Evolutionary conservation across 2,329 filamentous ascomycete species (phyloP).

Genomic region (Trichothecium roseum): DNA sequence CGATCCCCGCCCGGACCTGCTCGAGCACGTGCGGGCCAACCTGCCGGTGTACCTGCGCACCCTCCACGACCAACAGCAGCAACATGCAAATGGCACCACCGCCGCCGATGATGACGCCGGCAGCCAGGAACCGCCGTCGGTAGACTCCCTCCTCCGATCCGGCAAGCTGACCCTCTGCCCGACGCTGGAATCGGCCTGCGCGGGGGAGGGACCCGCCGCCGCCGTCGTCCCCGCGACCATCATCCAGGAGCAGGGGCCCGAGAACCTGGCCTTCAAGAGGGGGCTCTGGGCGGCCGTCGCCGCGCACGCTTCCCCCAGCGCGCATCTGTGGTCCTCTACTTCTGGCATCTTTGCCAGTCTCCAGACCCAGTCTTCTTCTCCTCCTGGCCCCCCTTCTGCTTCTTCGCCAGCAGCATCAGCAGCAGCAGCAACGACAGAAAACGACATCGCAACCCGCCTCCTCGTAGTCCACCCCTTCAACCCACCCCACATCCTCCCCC

Average conservation of each 20-base stretch:
- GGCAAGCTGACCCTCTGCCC: constrained; percentile 20
- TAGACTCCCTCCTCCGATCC: background rate
- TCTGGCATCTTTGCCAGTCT: constrained; percentile 44
- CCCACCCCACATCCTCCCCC: constrained; percentile 50
- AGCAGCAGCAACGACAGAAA: background rate
- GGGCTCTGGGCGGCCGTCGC: constrained; percentile 41
- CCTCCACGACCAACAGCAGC: constrained; percentile 4
- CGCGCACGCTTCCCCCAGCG: constrained; percentile 25
- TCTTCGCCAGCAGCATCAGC: no score
- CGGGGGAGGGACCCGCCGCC: no score
- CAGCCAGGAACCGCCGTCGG: constrained; percentile 11
- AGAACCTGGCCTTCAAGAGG: constrained; percentile 39
- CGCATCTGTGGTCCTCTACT: constrained; percentile 47
- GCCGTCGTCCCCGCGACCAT: constrained; percentile 37
- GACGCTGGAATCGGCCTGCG: constrained; percentile 29
- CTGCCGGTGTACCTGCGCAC: constrained; percentile 7
- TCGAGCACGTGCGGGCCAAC: constrained; percentile 24
- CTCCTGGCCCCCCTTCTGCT: no score
- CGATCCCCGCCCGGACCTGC: constrained; percentile 37
- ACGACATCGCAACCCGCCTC: constrained; percentile 22
- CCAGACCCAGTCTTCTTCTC: no score
- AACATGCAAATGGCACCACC: no score
- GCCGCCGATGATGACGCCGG: no score
- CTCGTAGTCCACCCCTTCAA: constrained; percentile 52
- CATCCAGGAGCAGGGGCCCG: constrained; percentile 50